Evolutionary conservation across 306 rosid genomes (phyloP), one percentile per base, ranked within the genome.

Genomic region (Ormosia emarginata): DNA sequence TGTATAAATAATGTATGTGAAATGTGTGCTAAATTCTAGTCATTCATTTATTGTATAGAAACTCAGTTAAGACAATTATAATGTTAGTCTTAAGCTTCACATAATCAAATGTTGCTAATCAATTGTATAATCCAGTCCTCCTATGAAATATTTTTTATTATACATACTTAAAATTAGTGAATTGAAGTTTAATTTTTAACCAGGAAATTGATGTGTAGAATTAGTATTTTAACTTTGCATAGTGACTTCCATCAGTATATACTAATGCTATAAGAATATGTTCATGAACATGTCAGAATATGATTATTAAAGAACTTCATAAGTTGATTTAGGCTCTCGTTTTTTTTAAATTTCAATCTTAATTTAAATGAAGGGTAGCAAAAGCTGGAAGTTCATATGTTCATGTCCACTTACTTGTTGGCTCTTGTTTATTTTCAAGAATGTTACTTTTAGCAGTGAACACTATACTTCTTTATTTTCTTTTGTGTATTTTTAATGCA

Each of bases 1-100:
- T 37, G 56, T 65, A 7, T 15, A 52, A 68, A 85, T 55, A 65
- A 81, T 77, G 84, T 80, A 81, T 29, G 72, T 82, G 46, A 49
- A 70, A 14, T 65, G 37, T 5, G 15, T 49, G 67, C 46, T 34
- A 9, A 66, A 8, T 71, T 73, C 36, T 39, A 56, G 13, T 13
- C 67, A 62, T 81, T 67, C 36, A 4, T 85, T 52, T 53, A 33
- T 79, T 57, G 13, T 6, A 2, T 76, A 59, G 14, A 39, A 77
- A 32, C 29, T 75, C 77, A 67, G 37, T 49, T 9, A 6, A 80
- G 37, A 50, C 79, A 29, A 61, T 65, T 30, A 12, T 56, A n/a
- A n/a, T n/a, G n/a, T n/a, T n/a, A n/a, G n/a, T n/a, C n/a, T n/a
- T n/a, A n/a, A n/a, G n/a, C n/a, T n/a, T n/a, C 18, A 8, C 34